phyloP scores from a whole-genome alignment of 73 alveolate species.

The Paramecium bursaria region DNA sequence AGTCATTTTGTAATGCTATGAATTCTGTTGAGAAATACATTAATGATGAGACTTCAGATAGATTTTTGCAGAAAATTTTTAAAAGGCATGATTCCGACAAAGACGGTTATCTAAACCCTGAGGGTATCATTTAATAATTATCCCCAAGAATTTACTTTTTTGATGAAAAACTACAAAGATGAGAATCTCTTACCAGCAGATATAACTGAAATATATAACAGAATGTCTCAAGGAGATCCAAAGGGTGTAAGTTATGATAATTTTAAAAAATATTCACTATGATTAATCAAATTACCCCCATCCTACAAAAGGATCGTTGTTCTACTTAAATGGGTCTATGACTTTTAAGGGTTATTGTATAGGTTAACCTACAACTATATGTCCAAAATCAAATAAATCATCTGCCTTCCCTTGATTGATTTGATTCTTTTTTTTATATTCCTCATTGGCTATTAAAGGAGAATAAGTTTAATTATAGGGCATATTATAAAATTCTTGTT shows the following conservation, averaged over 20 bases:
- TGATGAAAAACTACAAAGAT: slow-evolving; percentile 68
- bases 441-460: too few species aligned
- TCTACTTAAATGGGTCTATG: too few species aligned
- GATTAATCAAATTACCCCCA: slow-evolving; percentile 16
- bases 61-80: slow-evolving; percentile 62
- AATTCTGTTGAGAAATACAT: slow-evolving; percentile 70
- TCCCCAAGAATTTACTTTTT: slow-evolving; percentile 36
- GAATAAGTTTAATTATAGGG: too few species aligned
- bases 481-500: too few species aligned
- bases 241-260: slow-evolving; percentile 70
- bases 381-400: too few species aligned
- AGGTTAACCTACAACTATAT: too few species aligned
- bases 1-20: slow-evolving; percentile 68
- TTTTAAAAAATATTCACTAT: slow-evolving; percentile 65
- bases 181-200: slow-evolving; percentile 59
- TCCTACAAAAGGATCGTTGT: too few species aligned
- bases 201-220: slow-evolving; percentile 57
- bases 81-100: slow-evolving; percentile 65
- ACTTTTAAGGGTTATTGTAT: too few species aligned
- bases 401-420: too few species aligned
- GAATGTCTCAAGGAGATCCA: slow-evolving; percentile 69
- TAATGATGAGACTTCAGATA: slow-evolving; percentile 68
- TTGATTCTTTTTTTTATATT: too few species aligned
- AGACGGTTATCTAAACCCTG: slow-evolving; percentile 50
- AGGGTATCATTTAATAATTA: slow-evolving; percentile 3